Evolutionary conservation across 1,139 yeast species (phyloP), one percentile per base, ranked within the genome.

Genomic region (Scheffersomyces illinoinensis): DNA sequence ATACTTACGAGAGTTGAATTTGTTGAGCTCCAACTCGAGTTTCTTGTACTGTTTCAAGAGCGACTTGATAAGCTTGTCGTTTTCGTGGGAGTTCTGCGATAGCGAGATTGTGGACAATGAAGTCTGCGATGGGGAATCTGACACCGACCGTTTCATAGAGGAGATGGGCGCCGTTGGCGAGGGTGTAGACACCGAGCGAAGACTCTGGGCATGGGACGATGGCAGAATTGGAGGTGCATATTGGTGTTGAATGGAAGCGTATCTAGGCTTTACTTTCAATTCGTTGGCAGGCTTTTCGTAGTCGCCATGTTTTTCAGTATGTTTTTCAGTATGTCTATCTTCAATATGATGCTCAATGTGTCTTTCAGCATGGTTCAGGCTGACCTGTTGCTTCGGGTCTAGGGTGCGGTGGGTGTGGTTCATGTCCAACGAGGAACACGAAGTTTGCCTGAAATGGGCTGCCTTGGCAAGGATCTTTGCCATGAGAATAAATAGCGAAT

Each of bases 1-100:
- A 58, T 56, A 64, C 53, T 64, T 66, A 23, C 62, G 60, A 20
- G 86, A 76, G 52, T 75, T 74, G 66, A 86, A 87, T 66, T 84
- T 85, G 52, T 72, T 66, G 53, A 84, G 69, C 5, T 81, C 80
- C 26, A 78, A 71, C 56, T 84, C 86, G 53, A 85, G 69, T 54
- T 72, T 71, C 64, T 83, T 84, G 65, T 76, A 78, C 61, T 75
- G 79, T 57, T 77, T 77, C 54, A 76, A 64, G 24, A 76, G 62
- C 8, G 71, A 58, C 59, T 76, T 75, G 51, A 77, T 71, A 24
- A 74, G 63, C 52, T 68, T 66, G 57, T 75, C 78, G 57, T 67
- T 63, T 24, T 68, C 65, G 10, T 54, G 56, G 18, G 57, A 39
- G 43, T n/a, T 58, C 49, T n/a, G 19, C 14, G 24, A 21, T 18